These are phyloP conservation scores for Berberis vulgaris DNA, from an alignment of 164 flowering plant species.

Conservation along the genomic window DNA sequence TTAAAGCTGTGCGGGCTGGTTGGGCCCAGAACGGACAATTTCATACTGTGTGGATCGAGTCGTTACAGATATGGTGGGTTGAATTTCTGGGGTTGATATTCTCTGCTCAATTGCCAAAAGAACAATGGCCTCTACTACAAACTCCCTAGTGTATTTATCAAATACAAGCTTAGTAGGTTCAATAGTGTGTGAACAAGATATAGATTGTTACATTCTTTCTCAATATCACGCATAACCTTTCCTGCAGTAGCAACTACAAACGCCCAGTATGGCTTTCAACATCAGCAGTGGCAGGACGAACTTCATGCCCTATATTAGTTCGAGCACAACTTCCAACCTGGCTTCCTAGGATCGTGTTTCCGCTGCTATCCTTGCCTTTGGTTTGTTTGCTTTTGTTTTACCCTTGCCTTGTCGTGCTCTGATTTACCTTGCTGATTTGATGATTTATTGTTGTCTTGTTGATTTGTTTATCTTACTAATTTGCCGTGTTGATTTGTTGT, in stretches of 20 bases:
- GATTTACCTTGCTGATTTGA: too few species aligned
- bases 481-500: too few species aligned
- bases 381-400: too few species aligned
- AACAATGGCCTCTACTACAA: background rate
- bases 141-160: too few species aligned
- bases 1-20: too few species aligned
- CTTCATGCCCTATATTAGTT: slow-evolving; percentile 13
- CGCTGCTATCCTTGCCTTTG: slow-evolving; percentile 50
- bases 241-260: slow-evolving; percentile 3
- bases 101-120: background rate
- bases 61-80: slow-evolving; percentile 2
- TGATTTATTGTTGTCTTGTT: too few species aligned
- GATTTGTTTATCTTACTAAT: too few species aligned
- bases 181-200: background rate
- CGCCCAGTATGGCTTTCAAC: slow-evolving; percentile 6
- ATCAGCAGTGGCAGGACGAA: slow-evolving; percentile 3
- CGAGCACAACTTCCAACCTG: slow-evolving; percentile 78
- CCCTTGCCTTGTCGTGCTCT: too few species aligned
- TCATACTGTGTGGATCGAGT: too few species aligned
- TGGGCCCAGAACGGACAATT: too few species aligned
- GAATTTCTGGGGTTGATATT: slow-evolving; percentile 4
- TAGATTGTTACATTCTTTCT: slow-evolving; percentile 15
- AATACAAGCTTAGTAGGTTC: background rate
- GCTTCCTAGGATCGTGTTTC: slow-evolving; percentile 90
- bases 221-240: slow-evolving; percentile 7